A percentile compares a stretch with the other conserved stretches of the same genome.
phyloP scores from a whole-genome alignment of 371 early-diverging fungal genomes.

The Parasitella parasitica region DNA sequence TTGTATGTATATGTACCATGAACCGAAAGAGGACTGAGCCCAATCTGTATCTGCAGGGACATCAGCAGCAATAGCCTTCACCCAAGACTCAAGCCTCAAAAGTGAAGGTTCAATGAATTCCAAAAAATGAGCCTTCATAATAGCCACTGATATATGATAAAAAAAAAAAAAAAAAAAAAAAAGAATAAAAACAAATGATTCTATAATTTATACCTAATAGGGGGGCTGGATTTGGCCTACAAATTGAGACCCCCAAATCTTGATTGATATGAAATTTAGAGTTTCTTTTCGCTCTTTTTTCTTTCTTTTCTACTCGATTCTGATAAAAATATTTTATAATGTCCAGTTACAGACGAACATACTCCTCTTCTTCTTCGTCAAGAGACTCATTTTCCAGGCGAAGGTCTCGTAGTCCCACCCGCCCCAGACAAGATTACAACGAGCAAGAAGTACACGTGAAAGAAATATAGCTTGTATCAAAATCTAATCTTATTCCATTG shows the following conservation, averaged over 20 bases:
- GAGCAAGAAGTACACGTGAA: slow-evolving; percentile 3
- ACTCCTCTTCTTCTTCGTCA: neutral
- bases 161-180: slow-evolving; percentile 1
- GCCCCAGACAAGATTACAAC: neutral
- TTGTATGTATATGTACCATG: slow-evolving; percentile 58
- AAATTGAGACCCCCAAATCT: neutral
- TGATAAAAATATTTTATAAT: neutral
- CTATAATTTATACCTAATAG: neutral
- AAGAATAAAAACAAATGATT: neutral
- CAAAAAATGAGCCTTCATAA: slow-evolving; percentile 5
- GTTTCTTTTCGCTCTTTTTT: neutral
- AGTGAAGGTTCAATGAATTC: slow-evolving; percentile 28
- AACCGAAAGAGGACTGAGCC: slow-evolving; percentile 54
- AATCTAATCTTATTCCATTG: neutral
- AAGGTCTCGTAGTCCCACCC: slow-evolving; percentile 19
- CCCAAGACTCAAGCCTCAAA: slow-evolving; percentile 32
- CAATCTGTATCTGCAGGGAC: slow-evolving; percentile 60
- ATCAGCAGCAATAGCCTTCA: slow-evolving; percentile 48
- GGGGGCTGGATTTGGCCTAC: neutral
- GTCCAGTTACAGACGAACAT: neutral
- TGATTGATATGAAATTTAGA: neutral
- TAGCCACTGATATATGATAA: neutral
- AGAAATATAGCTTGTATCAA: neutral
- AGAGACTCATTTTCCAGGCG: neutral
- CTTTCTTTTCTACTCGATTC: neutral